Conservation (phyloP, 305 asterid genomes). For the Fraxinus xanthoxyloides region DNA sequence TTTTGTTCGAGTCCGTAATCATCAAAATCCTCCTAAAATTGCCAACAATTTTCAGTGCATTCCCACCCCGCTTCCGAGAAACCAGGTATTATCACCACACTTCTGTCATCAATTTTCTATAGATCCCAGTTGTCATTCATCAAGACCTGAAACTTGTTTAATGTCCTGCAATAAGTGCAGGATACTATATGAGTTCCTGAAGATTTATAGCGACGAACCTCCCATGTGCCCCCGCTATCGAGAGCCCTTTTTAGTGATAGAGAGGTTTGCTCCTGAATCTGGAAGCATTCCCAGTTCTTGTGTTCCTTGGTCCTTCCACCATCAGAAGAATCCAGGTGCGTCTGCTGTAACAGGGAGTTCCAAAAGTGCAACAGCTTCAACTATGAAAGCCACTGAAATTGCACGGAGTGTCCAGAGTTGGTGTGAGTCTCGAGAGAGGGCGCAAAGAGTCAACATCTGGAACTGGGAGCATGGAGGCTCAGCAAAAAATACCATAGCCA, state of each 20-base stretch:
- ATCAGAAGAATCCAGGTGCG: conserved; percentile 21
- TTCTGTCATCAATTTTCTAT: not conserved
- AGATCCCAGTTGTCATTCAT: not conserved
- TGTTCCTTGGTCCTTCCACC: not conserved
- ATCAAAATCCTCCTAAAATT: too few relatives aligned
- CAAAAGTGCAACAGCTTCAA: not conserved
- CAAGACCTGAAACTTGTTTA: conserved; percentile 34
- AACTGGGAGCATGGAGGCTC: conserved; percentile 9
- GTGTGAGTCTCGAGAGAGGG: conserved; percentile 22
- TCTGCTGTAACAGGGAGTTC: conserved; percentile 16
- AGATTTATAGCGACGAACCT: conserved; percentile 20
- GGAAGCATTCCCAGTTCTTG: not conserved
- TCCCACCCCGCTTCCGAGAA: too few relatives aligned
- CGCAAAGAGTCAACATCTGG: conserved; percentile 4
- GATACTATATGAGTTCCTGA: conserved; percentile 27
- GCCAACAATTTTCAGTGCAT: too few relatives aligned
- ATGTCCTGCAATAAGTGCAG: conserved; percentile 36
- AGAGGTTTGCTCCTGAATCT: conserved; percentile 31
- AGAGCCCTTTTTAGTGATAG: conserved; percentile 35
- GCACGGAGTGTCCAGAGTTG: not conserved
- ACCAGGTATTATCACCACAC: not conserved
- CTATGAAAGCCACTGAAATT: conserved; percentile 10
- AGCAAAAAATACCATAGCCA: not conserved
- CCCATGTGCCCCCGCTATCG: conserved; percentile 31
- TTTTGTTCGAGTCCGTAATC: too few relatives aligned